Evolutionary conservation across 2,329 filamentous ascomycete genomes (phyloP), one percentile per base, ranked within the genome.

Genomic region (Penicillium thymicola): DNA sequence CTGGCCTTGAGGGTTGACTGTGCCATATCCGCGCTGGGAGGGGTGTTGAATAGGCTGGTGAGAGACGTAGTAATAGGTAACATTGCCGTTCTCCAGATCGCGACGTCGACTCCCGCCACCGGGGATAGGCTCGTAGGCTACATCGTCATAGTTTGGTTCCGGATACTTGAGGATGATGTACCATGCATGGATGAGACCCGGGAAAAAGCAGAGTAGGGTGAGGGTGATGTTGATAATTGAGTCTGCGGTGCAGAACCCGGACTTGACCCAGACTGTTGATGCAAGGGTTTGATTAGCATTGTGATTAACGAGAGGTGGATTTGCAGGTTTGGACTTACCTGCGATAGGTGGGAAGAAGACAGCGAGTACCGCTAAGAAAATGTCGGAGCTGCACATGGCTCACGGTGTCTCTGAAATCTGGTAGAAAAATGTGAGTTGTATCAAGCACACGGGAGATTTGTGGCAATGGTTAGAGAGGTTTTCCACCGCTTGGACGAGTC

Each of bases 101-200:
- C 65, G 62, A 40, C 68, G 62, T 34, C 63, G 66, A 65, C 78
- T 76, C 60, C 82, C 81, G 54, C 77, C 82, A 51, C 86, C 84
- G 37, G 83, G 76, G 40, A 89, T 73, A 49, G 80, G 77, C 65
- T 90, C 84, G 76, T 94, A 92, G 55, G 80, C 74, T 32, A 65
- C 67, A 52, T 78, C 72, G 61, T 88, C 85, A 73, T 83, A 83
- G 57, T 87, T 81, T 65, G 78, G 75, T 59, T 97, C 93, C 57
- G 94, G 94, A 74, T 88, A 90, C 71, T 90, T 89, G 68, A 90
- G 85, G 76, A 99, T 97, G 76, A 97, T 96, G 82, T 97, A 99
- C 93, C 94, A 97, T 61, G 92, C 85, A 79, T 99, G 94, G 2
- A 99, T 79, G 48, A 97, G 88, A 59, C 93, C 93, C 21, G 93